Conservation (phyloP, 371 early-diverging fungal species). For the Apophysomyces ossiformis region DNA sequence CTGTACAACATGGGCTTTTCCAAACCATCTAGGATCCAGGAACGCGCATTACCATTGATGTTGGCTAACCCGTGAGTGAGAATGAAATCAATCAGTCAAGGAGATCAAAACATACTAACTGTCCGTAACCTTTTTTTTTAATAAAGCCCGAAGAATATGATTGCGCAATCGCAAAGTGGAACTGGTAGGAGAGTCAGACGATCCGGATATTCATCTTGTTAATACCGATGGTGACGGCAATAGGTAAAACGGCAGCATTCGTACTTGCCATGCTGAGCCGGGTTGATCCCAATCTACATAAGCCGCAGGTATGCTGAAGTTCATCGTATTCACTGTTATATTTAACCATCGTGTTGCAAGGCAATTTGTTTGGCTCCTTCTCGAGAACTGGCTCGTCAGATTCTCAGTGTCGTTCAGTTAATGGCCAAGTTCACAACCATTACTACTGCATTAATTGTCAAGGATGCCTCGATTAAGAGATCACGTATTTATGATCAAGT, state of each 20-base stretch:
- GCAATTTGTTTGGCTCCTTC: conserved; percentile 97
- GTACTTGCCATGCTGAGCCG: conserved; percentile 87
- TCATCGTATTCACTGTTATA: not conserved
- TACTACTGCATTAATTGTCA: conserved; percentile 77
- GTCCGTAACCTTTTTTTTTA: not conserved
- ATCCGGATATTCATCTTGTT: conserved; percentile 62
- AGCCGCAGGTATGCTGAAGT: conserved; percentile 50
- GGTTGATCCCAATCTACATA: conserved; percentile 55
- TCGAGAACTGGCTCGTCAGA: conserved; percentile 97
- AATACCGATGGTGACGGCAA: conserved; percentile 72
- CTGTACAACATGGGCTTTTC: conserved; percentile 92
- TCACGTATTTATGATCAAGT: conserved; percentile 76
- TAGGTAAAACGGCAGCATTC: conserved; percentile 99
- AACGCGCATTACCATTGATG: conserved; percentile 91
- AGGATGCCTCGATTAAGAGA: conserved; percentile 63
- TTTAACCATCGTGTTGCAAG: conserved; percentile 14
- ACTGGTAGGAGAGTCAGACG: conserved; percentile 25
- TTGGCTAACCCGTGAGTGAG: conserved; percentile 68
- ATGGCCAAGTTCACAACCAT: conserved; percentile 90
- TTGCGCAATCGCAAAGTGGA: conserved; percentile 56
- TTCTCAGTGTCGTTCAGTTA: conserved; percentile 85
- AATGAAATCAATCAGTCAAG: too few species aligned
- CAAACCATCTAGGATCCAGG: conserved; percentile 96
- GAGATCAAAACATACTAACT: too few species aligned
- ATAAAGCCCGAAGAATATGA: conserved; percentile 49